Evolutionary conservation across 208 protist genomes (phyloP), one percentile per base, ranked within the genome.

Genomic region (Herpetomonas tarakana): DNA sequence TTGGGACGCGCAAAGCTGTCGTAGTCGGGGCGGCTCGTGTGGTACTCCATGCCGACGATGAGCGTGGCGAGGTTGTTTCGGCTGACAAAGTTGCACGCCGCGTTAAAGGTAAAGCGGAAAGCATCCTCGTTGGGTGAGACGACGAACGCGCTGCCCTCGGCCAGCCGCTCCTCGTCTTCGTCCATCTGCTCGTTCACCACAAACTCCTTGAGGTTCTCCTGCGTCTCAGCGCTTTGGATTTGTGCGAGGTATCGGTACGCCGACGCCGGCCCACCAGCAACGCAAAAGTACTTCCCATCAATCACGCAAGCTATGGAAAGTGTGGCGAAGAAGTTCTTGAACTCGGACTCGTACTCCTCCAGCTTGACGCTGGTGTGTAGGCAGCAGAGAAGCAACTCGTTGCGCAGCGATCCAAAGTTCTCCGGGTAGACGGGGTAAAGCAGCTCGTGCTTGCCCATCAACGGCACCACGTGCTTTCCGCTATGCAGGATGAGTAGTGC

Each of bases 1-100:
- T 88, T 90, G 3, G 71, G 68, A 3, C 75, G 61, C 1, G 79
- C 62, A 49, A 88, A 91, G 56, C 74, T 90, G 45, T 90, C 75
- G 71, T 86, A 82, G 39, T 91, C 81, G 4, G 78, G 78, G 0
- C 79, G 63, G 47, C 71, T 74, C 3, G 69, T 88, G 65, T 91
- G 76, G 66, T 91, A 94, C 63, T 94, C 81, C 71, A 87, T 88
- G 55, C 87, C 87, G 0, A 81, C 72, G 26, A 94, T 76, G 25
- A 91, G 59, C 50, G 72, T 76, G 28, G 62, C 68, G 2, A 94
- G 59, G 16, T 72, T 51, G 54, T 94, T 94, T 11, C 82, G 75
- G 24, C 66, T 79, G 28, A 91, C 46, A 60, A 94, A 94, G 45
- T 91, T 94, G 63, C 79, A 92, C 51, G 72, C 65, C 19, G 88